Conservation (phyloP, 2,329 filamentous ascomycete genomes). For the Phyllosticta citrichinensis region DNA sequence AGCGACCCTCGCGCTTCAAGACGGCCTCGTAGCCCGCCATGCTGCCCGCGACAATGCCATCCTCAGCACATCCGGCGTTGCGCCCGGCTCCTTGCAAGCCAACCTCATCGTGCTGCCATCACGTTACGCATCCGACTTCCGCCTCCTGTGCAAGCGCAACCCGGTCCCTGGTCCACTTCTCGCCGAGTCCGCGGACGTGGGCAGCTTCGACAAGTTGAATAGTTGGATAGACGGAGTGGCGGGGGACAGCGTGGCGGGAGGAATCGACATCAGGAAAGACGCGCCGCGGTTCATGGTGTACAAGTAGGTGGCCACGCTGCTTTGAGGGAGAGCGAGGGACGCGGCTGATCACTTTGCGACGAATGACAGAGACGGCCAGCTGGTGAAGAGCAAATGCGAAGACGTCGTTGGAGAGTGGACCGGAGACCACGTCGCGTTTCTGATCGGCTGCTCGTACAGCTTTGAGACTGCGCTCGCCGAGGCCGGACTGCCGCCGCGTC, state of each 20-base stretch:
- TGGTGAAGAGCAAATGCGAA: slow-evolving; percentile 23
- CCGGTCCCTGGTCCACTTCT: slow-evolving; percentile 54
- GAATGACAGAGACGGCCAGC: neutral
- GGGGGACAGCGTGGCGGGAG: slow-evolving; percentile 31
- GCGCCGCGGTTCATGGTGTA: slow-evolving; percentile 51
- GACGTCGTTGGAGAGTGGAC: slow-evolving; percentile 46
- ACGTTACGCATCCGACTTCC: slow-evolving; percentile 48
- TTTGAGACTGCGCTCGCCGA: slow-evolving; percentile 49
- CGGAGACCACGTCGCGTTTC: slow-evolving; percentile 48
- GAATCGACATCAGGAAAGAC: slow-evolving; percentile 49
- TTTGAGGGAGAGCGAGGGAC: neutral
- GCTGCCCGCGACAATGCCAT: slow-evolving; percentile 37
- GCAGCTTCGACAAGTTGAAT: slow-evolving; percentile 33
- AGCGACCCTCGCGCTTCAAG: neutral
- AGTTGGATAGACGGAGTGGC: slow-evolving; percentile 30
- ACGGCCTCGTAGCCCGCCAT: slow-evolving; percentile 32
- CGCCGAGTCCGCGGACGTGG: slow-evolving; percentile 39
- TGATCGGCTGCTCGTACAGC: slow-evolving; percentile 55
- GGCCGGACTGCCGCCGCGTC: slow-evolving; percentile 43
- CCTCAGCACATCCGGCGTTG: slow-evolving; percentile 47
- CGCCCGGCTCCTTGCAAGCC: slow-evolving; percentile 48
- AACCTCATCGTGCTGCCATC: slow-evolving; percentile 53
- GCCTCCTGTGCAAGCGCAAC: slow-evolving; percentile 49
- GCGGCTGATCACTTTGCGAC: neutral
- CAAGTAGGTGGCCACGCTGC: slow-evolving; percentile 28